Conservation (phyloP, 192 early-diverging fungal species). For the Endogone sp. region DNA sequence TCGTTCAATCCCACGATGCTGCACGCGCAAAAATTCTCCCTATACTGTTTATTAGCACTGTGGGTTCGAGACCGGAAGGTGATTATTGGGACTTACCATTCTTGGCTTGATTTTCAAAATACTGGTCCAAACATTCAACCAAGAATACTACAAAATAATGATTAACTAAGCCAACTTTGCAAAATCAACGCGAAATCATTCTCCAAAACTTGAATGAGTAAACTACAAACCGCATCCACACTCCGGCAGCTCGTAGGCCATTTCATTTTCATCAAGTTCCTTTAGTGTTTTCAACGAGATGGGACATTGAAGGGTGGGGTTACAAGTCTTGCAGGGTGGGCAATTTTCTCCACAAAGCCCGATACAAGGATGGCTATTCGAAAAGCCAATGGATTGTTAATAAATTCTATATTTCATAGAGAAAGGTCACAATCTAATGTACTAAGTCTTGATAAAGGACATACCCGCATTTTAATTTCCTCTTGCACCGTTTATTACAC, state of each 20-base stretch:
- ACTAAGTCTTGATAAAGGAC: not conserved
- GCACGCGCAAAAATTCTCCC: too few relatives aligned
- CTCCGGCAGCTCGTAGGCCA: slow-evolving; percentile 21
- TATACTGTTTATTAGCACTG: too few relatives aligned
- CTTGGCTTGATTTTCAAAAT: slow-evolving; percentile 17
- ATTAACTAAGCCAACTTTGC: too few relatives aligned
- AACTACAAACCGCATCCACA: slow-evolving; percentile 35
- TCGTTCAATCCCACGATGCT: too few relatives aligned
- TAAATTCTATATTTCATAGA: too few relatives aligned
- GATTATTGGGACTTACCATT: too few relatives aligned
- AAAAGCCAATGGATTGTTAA: not conserved
- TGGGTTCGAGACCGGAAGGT: too few relatives aligned
- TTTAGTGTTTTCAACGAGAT: slow-evolving; percentile 13
- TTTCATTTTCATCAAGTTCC: slow-evolving; percentile 19
- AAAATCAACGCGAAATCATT: not conserved
- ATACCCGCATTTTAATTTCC: slow-evolving; percentile 21
- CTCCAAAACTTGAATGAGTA: too few relatives aligned
- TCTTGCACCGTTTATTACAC: slow-evolving; percentile 21
- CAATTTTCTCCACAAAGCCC: slow-evolving; percentile 25
- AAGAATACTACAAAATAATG: slow-evolving; percentile 17
- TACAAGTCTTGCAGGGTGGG: slow-evolving; percentile 15
- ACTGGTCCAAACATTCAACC: slow-evolving; percentile 21
- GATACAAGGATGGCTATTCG: slow-evolving; percentile 18
- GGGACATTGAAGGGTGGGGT: slow-evolving; percentile 4
- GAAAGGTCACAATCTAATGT: too few relatives aligned